Conservation (phyloP, 805 yeast species). For the Cyberlindnera galapagoensis region DNA sequence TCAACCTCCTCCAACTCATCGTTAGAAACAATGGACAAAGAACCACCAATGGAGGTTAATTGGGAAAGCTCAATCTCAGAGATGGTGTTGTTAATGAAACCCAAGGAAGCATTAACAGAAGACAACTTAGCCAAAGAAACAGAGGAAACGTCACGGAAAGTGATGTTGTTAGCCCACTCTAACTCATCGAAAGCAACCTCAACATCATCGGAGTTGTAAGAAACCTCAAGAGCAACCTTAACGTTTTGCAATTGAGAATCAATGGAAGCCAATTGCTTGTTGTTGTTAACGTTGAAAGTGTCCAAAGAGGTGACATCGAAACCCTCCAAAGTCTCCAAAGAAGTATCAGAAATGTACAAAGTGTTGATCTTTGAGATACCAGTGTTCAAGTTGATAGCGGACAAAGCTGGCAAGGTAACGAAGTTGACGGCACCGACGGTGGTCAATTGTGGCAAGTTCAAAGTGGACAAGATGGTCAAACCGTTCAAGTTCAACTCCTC, state of each 20-base stretch:
- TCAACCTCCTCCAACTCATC: conserved; percentile 60
- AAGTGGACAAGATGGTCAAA: conserved; percentile 59
- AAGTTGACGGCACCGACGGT: conserved; percentile 77
- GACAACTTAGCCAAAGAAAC: conserved; percentile 64
- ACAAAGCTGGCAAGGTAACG: conserved; percentile 82
- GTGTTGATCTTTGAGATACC: conserved; percentile 71
- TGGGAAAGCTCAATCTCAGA: conserved; percentile 45
- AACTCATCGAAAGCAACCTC: conserved; percentile 64
- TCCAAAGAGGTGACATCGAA: conserved; percentile 43
- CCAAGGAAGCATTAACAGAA: conserved; percentile 72
- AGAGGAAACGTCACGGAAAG: conserved; percentile 74
- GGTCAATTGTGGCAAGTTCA: conserved; percentile 72
- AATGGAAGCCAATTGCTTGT: conserved; percentile 65
- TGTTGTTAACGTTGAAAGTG: conserved; percentile 83
- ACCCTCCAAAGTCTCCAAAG: conserved; percentile 63
- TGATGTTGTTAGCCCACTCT: conserved; percentile 81
- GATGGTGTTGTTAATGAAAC: conserved; percentile 70
- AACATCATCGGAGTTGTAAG: conserved; percentile 79
- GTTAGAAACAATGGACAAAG: conserved; percentile 72
- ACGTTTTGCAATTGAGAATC: conserved; percentile 70
- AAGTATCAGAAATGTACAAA: conserved; percentile 68
- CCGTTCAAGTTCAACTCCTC: conserved; percentile 57
- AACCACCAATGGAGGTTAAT: conserved; percentile 67
- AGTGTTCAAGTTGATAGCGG: conserved; percentile 54
- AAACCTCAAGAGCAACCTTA: conserved; percentile 66